Evolutionary conservation across 495 filamentous ascomycete species (phyloP), one percentile per base, ranked within the genome.

Genomic region (Aspergillus olivimuriae): DNA sequence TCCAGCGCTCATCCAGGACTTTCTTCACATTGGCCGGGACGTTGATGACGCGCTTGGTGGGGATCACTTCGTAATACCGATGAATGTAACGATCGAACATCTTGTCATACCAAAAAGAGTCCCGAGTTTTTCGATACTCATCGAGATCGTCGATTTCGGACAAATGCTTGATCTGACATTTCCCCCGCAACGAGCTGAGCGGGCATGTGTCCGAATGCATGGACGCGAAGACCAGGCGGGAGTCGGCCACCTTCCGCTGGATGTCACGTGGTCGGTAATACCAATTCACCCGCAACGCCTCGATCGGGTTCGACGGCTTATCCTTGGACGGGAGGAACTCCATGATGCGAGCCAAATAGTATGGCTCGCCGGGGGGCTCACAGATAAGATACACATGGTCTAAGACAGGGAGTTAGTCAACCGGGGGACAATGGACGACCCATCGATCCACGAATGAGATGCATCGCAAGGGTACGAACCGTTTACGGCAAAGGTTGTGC

Each of bases 191-290:
- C 21, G 92, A 84, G 39, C 87, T 84, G 47, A 99, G 75, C 33
- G 94, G 94, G 58, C 87, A 95, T 39, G 86, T 87, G 64, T 99
- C 94, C 21, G 92, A 96, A 55, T 99, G 92, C 92, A 99, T 99
- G 9, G 91, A 94, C 39, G 87, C 89, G 65, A 90, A 97, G 21
- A 97, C 76, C 48, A 88, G 71, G 43, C 92, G 82, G 40, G 84
- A 87, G 67, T 99, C 92, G 51, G 84, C 83, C 50, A 86, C 83
- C 61, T 89, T 90, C 35, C 88, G 86, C 48, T 87, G 86, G 44
- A 99, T 94, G 61, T 99, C 92, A 66, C 89, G 87, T 39, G 94
- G 91, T 12, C 92, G 80, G 61, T 97, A 97, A 65, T 89, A 96
- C 92, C 92, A 99, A 66, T 99, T 99, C 53, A 97, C 83, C 46